Conservation (phyloP, 768 basidiomycete genomes). For the Suillus subalutaceus region DNA sequence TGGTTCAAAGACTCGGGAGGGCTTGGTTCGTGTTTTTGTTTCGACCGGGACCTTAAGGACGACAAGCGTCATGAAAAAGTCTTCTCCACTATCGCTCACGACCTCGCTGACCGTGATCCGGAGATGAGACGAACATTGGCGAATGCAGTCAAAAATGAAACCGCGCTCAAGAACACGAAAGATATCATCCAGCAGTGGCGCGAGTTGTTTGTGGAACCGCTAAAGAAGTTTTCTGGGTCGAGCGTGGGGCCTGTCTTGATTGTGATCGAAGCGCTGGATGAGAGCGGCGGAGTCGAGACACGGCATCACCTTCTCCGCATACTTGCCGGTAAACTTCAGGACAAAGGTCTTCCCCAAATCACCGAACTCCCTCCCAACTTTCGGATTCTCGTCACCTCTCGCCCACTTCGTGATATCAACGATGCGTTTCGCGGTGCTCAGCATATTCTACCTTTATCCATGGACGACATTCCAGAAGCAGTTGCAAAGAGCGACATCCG, state of each 20-base stretch:
- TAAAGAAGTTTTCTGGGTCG: background rate
- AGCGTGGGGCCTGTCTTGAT: slow-evolving; percentile 23
- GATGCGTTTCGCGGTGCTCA: background rate
- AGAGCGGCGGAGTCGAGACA: slow-evolving; percentile 9
- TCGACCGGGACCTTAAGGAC: slow-evolving; percentile 9
- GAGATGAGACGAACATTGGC: slow-evolving; percentile 4
- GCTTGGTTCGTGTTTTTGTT: slow-evolving; percentile 24
- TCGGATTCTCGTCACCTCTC: slow-evolving; percentile 15
- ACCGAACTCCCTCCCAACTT: slow-evolving; percentile 11
- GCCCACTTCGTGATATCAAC: slow-evolving; percentile 4
- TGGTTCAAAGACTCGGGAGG: slow-evolving; percentile 12
- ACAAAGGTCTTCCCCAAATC: background rate
- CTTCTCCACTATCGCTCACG: slow-evolving; percentile 33
- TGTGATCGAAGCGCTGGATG: slow-evolving; percentile 29
- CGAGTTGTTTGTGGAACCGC: slow-evolving; percentile 21
- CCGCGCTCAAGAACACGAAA: background rate
- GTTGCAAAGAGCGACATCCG: background rate
- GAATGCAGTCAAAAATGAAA: background rate
- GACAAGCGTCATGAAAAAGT: slow-evolving; percentile 16
- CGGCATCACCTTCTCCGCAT: slow-evolving; percentile 25
- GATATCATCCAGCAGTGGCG: slow-evolving; percentile 16
- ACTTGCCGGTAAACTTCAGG: slow-evolving; percentile 7
- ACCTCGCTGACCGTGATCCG: slow-evolving; percentile 21
- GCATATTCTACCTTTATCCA: background rate
- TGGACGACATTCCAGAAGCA: background rate